Conservation (phyloP, 73 alveolate genomes). For the Symbiodinium natans region DNA sequence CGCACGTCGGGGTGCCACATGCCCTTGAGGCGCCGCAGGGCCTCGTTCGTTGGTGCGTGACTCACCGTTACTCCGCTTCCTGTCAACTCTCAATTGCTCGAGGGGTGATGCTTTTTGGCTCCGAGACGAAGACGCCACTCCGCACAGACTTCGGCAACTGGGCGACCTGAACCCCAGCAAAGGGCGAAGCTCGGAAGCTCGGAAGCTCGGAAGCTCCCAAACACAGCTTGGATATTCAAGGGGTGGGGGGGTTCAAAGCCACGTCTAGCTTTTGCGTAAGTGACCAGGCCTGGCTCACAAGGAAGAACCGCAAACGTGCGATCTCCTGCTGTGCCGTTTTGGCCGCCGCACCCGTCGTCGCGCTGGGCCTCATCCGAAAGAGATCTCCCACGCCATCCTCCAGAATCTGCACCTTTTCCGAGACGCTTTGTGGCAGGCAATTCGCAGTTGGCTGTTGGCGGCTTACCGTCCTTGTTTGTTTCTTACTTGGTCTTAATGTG, state of each 20-base stretch:
- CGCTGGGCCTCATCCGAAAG: conserved; percentile 26
- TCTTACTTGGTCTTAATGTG: no score
- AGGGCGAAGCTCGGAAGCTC: neutral
- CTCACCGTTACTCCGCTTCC: no score
- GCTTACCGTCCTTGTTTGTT: no score
- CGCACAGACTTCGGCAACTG: neutral
- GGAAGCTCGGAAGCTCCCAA: no score
- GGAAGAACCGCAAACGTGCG: conserved; percentile 54
- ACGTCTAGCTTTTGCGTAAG: no score
- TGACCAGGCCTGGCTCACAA: conserved; percentile 66
- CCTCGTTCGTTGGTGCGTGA: neutral
- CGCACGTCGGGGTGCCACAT: conserved; percentile 69
- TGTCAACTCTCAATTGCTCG: no score
- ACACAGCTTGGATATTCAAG: no score
- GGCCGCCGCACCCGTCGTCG: no score
- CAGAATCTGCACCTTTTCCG: conserved; percentile 50
- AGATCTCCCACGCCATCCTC: conserved; percentile 69
- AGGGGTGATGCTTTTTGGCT: no score
- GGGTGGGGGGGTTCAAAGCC: no score
- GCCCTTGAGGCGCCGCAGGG: conserved; percentile 69
- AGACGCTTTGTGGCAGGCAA: neutral
- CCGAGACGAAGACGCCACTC: neutral
- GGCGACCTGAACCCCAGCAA: neutral
- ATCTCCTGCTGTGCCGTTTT: conserved; percentile 22
- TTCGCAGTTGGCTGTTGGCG: no score